Evolutionary conservation across 345 rosid genomes (phyloP).

Genomic region (Xanthoceras sorbifolium): DNA sequence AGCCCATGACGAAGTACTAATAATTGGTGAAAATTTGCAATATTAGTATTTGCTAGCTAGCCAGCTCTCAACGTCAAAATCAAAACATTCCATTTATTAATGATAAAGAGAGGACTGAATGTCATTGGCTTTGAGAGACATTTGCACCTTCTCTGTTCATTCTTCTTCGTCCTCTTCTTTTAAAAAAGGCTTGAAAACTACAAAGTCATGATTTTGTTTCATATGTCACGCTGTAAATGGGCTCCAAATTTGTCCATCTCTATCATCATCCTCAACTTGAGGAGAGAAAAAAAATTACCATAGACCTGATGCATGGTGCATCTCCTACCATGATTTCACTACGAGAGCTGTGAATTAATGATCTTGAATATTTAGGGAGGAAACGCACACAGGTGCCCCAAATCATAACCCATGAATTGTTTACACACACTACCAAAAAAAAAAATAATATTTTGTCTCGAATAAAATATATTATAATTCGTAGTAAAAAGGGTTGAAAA

Average conservation of each 20-base stretch:
- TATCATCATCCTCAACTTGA: background rate
- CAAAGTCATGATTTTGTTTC: slow-evolving; percentile 9
- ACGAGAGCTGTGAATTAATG: background rate
- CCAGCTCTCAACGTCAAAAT: slow-evolving; percentile 3
- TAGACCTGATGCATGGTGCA: no score
- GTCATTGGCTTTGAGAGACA: slow-evolving; percentile 6
- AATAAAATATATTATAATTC: no score
- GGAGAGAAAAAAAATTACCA: no score
- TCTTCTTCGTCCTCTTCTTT: background rate
- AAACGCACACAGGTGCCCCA: slow-evolving; percentile 1
- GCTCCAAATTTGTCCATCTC: background rate
- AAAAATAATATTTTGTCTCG: no score
- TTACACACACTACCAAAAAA: no score
- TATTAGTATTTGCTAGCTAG: no score
- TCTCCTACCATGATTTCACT: no score
- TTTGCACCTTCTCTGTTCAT: slow-evolving; percentile 2
- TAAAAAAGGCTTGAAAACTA: slow-evolving; percentile 18
- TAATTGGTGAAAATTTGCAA: slow-evolving; percentile 20
- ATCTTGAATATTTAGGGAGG: slow-evolving; percentile 15
- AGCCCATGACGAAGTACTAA: slow-evolving; percentile 14
- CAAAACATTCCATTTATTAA: slow-evolving; percentile 21
- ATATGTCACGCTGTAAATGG: slow-evolving; percentile 13
- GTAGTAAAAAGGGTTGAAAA: no score
- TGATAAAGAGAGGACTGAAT: background rate
- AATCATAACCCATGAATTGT: background rate